phyloP scores from a whole-genome alignment of 2,329 filamentous ascomycete genomes.

The Botryotinia narcissicola region DNA sequence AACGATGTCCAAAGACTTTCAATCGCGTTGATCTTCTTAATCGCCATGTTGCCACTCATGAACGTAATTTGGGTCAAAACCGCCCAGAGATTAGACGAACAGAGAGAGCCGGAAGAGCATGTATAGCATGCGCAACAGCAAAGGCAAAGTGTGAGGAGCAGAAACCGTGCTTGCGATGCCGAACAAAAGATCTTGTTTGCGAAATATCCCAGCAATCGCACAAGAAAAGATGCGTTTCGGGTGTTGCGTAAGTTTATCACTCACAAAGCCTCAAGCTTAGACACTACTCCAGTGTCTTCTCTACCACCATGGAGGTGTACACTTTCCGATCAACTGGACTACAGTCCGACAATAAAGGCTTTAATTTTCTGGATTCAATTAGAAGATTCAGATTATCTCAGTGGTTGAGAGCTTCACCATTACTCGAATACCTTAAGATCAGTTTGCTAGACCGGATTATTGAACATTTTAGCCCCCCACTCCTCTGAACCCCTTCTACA shows the following conservation, averaged over 20 bases:
- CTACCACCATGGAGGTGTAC: neutral
- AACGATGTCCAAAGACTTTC: conserved; percentile 27
- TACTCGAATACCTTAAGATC: too few species aligned
- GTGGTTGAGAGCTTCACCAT: neutral
- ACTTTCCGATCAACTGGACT: neutral
- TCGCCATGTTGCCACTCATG: conserved; percentile 27
- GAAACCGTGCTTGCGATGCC: conserved; percentile 29
- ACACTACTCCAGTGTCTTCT: neutral
- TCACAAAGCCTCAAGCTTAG: neutral
- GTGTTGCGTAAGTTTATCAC: neutral
- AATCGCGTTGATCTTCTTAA: conserved; percentile 21
- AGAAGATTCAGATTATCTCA: neutral
- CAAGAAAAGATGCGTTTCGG: neutral
- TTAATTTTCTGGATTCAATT: neutral
- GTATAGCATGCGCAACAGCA: conserved; percentile 25
- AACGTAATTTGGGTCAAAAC: conserved; percentile 16
- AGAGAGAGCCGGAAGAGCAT: conserved; percentile 27
- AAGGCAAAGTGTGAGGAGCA: conserved; percentile 30
- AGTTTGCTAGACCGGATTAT: neutral
- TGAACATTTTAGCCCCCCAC: too few species aligned
- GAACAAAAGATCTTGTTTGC: conserved; percentile 25
- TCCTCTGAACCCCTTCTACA: neutral
- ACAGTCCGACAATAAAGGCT: neutral
- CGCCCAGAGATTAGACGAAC: conserved; percentile 1
- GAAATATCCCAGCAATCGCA: neutral